Base-by-base conservation (phyloP, 805 yeast genomes). In the Metschnikowia reukaufii region DNA sequence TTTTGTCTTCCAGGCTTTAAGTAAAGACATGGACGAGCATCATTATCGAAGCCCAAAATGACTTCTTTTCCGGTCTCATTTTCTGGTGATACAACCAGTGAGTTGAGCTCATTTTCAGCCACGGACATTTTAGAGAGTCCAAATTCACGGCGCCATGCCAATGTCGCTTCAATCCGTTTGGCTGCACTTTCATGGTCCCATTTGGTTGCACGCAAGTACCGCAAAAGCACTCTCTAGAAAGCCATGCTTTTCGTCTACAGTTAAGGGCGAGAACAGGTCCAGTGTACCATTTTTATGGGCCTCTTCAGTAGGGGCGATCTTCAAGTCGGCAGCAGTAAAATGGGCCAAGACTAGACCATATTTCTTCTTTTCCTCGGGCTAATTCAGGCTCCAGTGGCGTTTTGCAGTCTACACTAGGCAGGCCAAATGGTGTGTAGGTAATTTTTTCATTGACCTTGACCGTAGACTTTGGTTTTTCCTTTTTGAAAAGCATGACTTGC, bases 1-100 rank as follows among this genome's bases (percentile, higher is more conserved):
- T 94, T 94, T 68, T 94, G 99, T 63, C 96, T 80, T 12, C 98
- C 98, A 0, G 96, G 96, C 65, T 88, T 86, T 63, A 94, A 75
- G 65, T 92, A 92, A 30, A 94, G 70, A 60, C 97, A 92, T 4
- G 99, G 98, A 63, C 99, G 81, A 19, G 85, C 78, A 60, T 86
- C 90, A 58, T 84, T 86, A 62, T 94, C 99, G 62, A 73, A 94
- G 18, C 99, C 99, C 39, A 94, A 70, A 43, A 92, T 83, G 19
- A 92, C 85, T 66, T 92, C 89, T 66, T 94, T 94, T 47, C 99
- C 99, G 0, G 96, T 84, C 62, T 82, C 91, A 64, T 88, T 86
- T 69, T 94, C 97, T 1, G 67, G 75, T 0, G 79, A 64, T 12
- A 80, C 77, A 17, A 77, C 57, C 6, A 78, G 81, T 2, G 84